phyloP scores from a whole-genome alignment of 345 rosid genomes.

The Pugionium dolabratum region DNA sequence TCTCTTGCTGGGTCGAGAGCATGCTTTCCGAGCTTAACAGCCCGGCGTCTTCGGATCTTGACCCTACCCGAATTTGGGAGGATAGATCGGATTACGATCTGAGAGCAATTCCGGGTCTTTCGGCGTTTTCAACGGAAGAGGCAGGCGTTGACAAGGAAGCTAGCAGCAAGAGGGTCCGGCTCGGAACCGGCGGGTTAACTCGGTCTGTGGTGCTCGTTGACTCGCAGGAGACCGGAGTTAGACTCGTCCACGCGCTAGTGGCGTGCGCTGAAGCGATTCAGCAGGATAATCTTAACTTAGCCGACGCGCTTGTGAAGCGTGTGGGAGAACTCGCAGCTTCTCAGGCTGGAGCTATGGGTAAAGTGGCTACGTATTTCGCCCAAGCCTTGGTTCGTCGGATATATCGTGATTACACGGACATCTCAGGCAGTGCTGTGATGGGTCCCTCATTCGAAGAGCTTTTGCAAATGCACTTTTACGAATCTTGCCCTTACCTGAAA shows the following conservation, averaged over 20 bases:
- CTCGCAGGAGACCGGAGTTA: slow-evolving; percentile 80
- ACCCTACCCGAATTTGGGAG: slow-evolving; percentile 20
- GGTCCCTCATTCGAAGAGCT: slow-evolving; percentile 46
- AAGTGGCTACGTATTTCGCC: slow-evolving; percentile 75
- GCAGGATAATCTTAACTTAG: slow-evolving; percentile 57
- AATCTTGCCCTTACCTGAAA: slow-evolving; percentile 81
- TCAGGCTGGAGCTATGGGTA: slow-evolving; percentile 56
- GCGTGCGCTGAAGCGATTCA: slow-evolving; percentile 80
- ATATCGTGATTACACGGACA: background rate
- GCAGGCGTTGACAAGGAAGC: too few species aligned
- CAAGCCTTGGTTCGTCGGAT: slow-evolving; percentile 65
- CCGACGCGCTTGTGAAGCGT: slow-evolving; percentile 61
- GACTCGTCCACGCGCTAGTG: slow-evolving; percentile 67
- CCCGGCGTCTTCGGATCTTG: slow-evolving; percentile 33
- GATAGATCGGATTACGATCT: slow-evolving; percentile 36
- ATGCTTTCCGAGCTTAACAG: slow-evolving; percentile 66
- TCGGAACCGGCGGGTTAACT: slow-evolving; percentile 36
- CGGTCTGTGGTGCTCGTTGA: slow-evolving; percentile 63
- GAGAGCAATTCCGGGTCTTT: slow-evolving; percentile 40
- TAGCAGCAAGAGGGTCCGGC: slow-evolving; percentile 46
- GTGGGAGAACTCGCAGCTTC: slow-evolving; percentile 53
- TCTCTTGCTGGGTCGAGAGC: slow-evolving; percentile 62
- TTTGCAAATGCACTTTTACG: slow-evolving; percentile 73
- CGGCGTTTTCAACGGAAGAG: too few species aligned
- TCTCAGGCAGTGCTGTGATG: too few species aligned